Evolutionary conservation across 2,329 filamentous ascomycete genomes (phyloP).

Genomic region (Fusarium sacchari): DNA sequence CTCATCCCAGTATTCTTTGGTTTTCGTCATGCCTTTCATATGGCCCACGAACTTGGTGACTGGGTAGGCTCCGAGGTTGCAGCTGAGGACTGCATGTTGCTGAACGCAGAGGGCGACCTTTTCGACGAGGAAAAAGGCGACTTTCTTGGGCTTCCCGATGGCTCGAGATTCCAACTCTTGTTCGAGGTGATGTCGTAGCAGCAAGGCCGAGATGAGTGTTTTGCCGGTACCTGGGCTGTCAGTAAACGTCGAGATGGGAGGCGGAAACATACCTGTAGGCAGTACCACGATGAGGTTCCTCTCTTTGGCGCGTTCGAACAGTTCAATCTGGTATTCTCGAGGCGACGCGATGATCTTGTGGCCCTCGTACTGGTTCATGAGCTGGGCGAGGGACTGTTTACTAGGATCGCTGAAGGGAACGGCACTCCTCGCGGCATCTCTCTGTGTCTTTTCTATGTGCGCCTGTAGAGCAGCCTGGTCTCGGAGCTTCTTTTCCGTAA

Average conservation of each 20-base stretch:
- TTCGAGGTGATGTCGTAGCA: slow-evolving; percentile 80
- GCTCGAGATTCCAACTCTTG: slow-evolving; percentile 78
- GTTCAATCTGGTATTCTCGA: slow-evolving; percentile 89
- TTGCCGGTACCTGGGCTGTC: slow-evolving; percentile 80
- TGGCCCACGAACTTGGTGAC: slow-evolving; percentile 80
- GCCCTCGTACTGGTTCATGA: slow-evolving; percentile 51
- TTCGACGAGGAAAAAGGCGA: slow-evolving; percentile 90
- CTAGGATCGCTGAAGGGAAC: slow-evolving; percentile 43
- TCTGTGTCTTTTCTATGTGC: slow-evolving; percentile 52
- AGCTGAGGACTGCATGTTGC: slow-evolving; percentile 82
- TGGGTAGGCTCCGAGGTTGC: slow-evolving; percentile 77
- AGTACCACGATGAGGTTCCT: slow-evolving; percentile 93
- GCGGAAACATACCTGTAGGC: slow-evolving; percentile 73
- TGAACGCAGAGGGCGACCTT: slow-evolving; percentile 92
- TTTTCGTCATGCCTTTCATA: slow-evolving; percentile 60
- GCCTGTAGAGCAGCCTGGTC: slow-evolving; percentile 62
- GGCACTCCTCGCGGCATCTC: slow-evolving; percentile 47
- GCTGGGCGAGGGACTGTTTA: slow-evolving; percentile 46
- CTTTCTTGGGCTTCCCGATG: slow-evolving; percentile 66
- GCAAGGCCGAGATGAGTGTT: slow-evolving; percentile 90
- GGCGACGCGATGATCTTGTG: slow-evolving; percentile 76
- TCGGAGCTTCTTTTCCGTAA: slow-evolving; percentile 59
- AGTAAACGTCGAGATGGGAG: neutral
- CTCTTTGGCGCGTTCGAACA: slow-evolving; percentile 87
- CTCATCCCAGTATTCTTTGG: slow-evolving; percentile 60